Evolutionary conservation across 768 basidiomycete species (phyloP), one percentile per base, ranked within the genome.

Genomic region (Trichaptum fuscoviolaceum): DNA sequence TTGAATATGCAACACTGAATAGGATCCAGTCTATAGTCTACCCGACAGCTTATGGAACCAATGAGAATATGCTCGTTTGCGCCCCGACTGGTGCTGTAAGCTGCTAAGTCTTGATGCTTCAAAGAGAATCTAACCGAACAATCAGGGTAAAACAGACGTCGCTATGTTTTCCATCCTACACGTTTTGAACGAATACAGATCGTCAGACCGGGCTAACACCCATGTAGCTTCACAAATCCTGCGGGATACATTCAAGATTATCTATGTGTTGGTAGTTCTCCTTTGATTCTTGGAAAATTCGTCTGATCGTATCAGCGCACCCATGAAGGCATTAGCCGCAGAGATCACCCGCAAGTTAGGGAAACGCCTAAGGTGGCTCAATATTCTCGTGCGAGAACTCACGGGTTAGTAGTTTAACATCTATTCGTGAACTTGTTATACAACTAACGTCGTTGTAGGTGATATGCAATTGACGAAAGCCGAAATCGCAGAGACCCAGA

Each of bases 21-120:
- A 85, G 97, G 69, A 91, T 99, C 67, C 97, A 99, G 74, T 96
- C 94, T 0, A 94, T 98, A 67, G 89, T 99, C 23, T 98, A 90
- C 77, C 89, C 91, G 0, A 93, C 92, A 2, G 97, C 96, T 0
- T 98, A 96, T 76, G 81, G 85, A n/a, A 90, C 93, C 0, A 99
- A 97, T 70, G 97, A 98, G 77, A 99, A 99, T 73, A 85, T 99
- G 80, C 87, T 99, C 26, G 84, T 99, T 42, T 96, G 94, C 73
- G 95, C 97, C 73, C 97, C 97, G 0, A 99, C 97, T 69, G 97
- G 97, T 83, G 96, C 97, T 70, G 95, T 96, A 71, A 78, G 91
- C 77, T 23, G 2, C 63, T 30, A n/a, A 20, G 30, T 23, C 62
- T 57, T 34, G 17, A 15, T 52, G 24, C n/a, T 23, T 52, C 23